Percentiles rank a stretch among this genome's conserved stretches.
These are phyloP conservation scores for Podospora appendiculata DNA, from an alignment of 495 filamentous ascomycete genomes.

Conservation along the genomic window DNA sequence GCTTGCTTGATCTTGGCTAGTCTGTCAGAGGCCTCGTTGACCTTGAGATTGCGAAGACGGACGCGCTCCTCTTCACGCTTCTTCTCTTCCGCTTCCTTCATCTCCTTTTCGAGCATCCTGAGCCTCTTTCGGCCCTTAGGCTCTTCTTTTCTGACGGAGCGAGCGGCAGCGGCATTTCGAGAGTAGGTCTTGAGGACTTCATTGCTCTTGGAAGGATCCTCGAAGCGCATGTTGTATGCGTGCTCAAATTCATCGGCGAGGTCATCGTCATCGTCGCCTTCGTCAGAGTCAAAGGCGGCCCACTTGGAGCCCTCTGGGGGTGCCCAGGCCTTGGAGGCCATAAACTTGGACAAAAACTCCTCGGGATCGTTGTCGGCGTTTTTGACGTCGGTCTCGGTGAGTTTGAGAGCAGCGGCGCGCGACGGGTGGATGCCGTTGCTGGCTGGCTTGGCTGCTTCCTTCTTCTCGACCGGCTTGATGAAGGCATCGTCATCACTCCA, in stretches of 20 bases:
- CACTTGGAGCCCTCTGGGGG: constrained; percentile 50
- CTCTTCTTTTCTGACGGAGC: constrained; percentile 78
- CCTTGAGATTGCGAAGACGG: constrained; percentile 74
- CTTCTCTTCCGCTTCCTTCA: constrained; percentile 69
- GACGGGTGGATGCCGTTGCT: constrained; percentile 37
- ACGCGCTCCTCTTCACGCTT: constrained; percentile 74
- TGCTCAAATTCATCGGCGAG: constrained; percentile 81
- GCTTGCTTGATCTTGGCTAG: constrained; percentile 77
- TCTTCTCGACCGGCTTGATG: constrained; percentile 52
- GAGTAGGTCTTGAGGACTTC: constrained; percentile 79
- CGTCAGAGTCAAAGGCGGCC: constrained; percentile 83
- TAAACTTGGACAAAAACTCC: constrained; percentile 79
- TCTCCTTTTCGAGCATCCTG: constrained; percentile 66
- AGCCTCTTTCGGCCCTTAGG: constrained; percentile 64
- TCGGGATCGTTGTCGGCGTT: constrained; percentile 87
- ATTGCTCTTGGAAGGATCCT: constrained; percentile 78
- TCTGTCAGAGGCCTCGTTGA: constrained; percentile 79
- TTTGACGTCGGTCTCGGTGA: constrained; percentile 55
- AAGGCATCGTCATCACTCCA: constrained; percentile 68
- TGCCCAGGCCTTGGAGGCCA: constrained; percentile 83
- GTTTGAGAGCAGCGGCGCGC: constrained; percentile 37
- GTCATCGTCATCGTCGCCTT: constrained; percentile 74
- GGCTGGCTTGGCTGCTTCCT: constrained; percentile 16
- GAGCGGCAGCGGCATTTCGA: constrained; percentile 69
- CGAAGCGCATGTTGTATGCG: constrained; percentile 96